A percentile compares a stretch with the other conserved stretches of the same genome.
Evolutionary conservation across 208 protist species (phyloP).

Genomic region (Angomonas deanei): DNA sequence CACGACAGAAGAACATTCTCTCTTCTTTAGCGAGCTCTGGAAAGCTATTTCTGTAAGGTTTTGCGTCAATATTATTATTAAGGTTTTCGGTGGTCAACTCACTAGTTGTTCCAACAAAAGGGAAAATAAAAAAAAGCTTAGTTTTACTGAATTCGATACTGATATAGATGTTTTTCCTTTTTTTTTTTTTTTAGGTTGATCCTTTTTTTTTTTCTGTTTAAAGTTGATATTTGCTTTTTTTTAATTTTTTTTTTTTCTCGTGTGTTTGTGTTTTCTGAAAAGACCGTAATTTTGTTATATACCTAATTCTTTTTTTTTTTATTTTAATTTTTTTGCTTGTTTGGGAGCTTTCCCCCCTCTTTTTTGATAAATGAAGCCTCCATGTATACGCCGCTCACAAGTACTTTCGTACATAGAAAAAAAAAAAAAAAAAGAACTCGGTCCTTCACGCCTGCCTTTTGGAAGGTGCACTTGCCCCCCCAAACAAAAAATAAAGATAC

Average conservation of each 20-base stretch:
- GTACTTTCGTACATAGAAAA: conserved; percentile 7
- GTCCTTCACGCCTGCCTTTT: too few relatives aligned
- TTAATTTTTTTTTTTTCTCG: conserved; percentile 10
- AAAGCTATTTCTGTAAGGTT: conserved; percentile 56
- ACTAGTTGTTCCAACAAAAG: conserved; percentile 3
- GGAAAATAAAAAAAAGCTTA: too few relatives aligned
- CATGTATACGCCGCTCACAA: too few relatives aligned
- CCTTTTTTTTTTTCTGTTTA: conserved; percentile 5
- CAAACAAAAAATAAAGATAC: too few relatives aligned
- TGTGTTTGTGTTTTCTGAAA: neutral
- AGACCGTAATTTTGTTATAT: neutral
- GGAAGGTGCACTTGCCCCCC: too few relatives aligned
- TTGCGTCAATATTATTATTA: neutral
- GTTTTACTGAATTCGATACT: too few relatives aligned
- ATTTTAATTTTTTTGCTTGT: conserved; percentile 10
- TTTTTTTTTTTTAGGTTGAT: too few relatives aligned
- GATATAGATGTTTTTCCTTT: too few relatives aligned
- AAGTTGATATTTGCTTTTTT: conserved; percentile 4
- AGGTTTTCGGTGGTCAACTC: neutral
- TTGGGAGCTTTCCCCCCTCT: neutral
- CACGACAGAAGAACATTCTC: conserved; percentile 42
- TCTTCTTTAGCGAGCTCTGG: conserved; percentile 36
- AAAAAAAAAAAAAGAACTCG: conserved; percentile 9
- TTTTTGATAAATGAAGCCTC: too few relatives aligned
- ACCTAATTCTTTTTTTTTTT: conserved; percentile 6